Conservation (phyloP, 2,329 filamentous ascomycete species). For the Fusarium sp. region DNA sequence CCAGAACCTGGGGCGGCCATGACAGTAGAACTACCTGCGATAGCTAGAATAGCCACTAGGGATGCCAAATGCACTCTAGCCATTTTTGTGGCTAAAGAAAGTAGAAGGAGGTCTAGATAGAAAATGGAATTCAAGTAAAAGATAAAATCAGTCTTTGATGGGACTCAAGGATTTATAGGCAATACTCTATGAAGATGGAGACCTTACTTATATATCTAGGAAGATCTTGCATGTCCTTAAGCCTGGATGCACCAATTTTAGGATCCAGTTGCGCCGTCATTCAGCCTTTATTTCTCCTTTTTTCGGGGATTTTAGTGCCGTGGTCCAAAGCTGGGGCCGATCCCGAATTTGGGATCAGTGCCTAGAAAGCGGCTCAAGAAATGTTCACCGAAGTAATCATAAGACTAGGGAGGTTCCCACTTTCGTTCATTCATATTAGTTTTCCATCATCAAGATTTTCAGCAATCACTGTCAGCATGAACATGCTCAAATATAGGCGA, state of each 20-base stretch:
- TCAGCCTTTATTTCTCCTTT: background rate
- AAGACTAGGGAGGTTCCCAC: background rate
- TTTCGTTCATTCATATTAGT: background rate
- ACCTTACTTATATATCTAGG: background rate
- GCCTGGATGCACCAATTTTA: background rate
- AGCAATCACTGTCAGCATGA: background rate
- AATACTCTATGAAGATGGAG: background rate
- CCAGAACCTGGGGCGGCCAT: background rate
- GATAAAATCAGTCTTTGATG: background rate
- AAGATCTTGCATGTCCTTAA: background rate
- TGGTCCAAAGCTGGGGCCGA: background rate
- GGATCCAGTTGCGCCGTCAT: background rate
- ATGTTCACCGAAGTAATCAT: background rate
- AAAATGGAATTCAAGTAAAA: background rate
- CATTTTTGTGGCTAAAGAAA: background rate
- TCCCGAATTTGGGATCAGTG: background rate
- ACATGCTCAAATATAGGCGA: background rate
- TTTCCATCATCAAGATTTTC: background rate
- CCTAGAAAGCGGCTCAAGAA: background rate
- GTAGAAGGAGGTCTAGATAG: background rate
- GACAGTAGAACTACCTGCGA: background rate
- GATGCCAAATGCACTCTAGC: background rate
- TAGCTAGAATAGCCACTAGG: background rate
- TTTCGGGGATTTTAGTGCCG: background rate
- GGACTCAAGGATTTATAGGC: background rate